Evolutionary conservation across 108 stramenopile genomes (phyloP), one percentile per base, ranked within the genome.

Genomic region (Seminavis robusta): DNA sequence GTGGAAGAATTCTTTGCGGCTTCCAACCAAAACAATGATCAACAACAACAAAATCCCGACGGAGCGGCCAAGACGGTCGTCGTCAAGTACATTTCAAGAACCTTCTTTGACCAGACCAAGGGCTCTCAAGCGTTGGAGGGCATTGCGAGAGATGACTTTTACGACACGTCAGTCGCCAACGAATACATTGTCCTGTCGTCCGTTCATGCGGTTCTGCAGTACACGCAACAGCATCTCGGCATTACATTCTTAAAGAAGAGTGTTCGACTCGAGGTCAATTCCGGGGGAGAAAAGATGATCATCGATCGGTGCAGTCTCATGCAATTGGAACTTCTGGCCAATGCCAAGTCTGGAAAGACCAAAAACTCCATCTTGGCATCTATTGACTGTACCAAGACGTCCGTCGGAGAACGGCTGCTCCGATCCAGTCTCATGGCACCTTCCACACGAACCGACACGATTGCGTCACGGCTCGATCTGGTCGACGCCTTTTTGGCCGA

Each of bases 61-160:
- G 44, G 29, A 4, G 13, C 36, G 13, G 36, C 36, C 5, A 25
- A n/a, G 6, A n/a, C 24, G 9, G 20, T 20, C 5, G 69, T 88
- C 0, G 84, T 94, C 63, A 94, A 94, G 66, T 91, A 91, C 56
- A 59, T 94, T 26, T 81, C 93, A 4, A 69, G 93, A 37, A 62
- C 74, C 15, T 91, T 61, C 70, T 94, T 94, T 58, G 93, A 94
- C 49, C 93, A 94, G 58, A 91, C 89, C 28, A 86, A 83, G 52
- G 93, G 93, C 0, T 85, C 87, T 24, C 88, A 89, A 28, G 59
- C 89, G 1, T 71, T 94, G 9, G 70, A 65, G 13, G 57, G 67
- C 39, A 50, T 94, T 3, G 80, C 88, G 8, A 65, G 93, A 16
- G 55, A 63, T 19, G 85, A 84, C 19, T 83, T 86, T 17, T 91